Base-by-base conservation (phyloP, 192 early-diverging fungal species). In the Backusella tuberculispora region DNA sequence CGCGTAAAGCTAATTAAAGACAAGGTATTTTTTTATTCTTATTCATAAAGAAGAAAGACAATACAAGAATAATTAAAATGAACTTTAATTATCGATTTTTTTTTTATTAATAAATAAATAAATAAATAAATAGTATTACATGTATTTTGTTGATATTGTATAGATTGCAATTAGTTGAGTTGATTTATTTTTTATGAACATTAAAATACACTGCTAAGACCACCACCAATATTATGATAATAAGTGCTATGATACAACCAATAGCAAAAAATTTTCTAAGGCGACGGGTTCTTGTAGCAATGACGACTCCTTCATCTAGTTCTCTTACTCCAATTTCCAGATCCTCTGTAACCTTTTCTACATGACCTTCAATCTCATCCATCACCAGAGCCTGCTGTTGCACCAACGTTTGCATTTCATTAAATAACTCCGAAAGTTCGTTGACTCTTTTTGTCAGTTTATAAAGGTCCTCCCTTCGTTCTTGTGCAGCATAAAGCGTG, bases 341-440 rank as follows among this genome's bases (percentile, higher is more conserved):
- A 24, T 95, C 78, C 17, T 85, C 78, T 7, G 87, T 87, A 4
- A 88, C 84, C 53, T 91, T 84, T 12, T 78, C 66, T 21, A 74
- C 63, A 8, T 41, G 66, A 1, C 37, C 66, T 45, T 82, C 81
- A 24, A 82, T 73, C 12, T 50, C 45, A 13, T 73, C 64, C 17
- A 82, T 41, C 0, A 82, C 77, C 21, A 76, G 26, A 0, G 65
- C 64, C 29, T 82, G 81, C n/a, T 72, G 71, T 34, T 89, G 86
- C 15, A 92, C 71, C 56, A 92, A 19, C 19, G 48, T 70, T 72
- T 91, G 86, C 90, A 92, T 91, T 24, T 92, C 90, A 75, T 86
- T 79, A 69, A 92, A 90, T 48, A 92, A 75, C 9, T 77, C 78
- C 26, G 85, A 85, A 8, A 92, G 74, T 76, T 92, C 87, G 8